A percentile compares a stretch with the other conserved stretches of the same genome.
Evolutionary conservation across 2,329 filamentous ascomycete genomes (phyloP).

Genomic region (Beauveria scarabaeidicola): DNA sequence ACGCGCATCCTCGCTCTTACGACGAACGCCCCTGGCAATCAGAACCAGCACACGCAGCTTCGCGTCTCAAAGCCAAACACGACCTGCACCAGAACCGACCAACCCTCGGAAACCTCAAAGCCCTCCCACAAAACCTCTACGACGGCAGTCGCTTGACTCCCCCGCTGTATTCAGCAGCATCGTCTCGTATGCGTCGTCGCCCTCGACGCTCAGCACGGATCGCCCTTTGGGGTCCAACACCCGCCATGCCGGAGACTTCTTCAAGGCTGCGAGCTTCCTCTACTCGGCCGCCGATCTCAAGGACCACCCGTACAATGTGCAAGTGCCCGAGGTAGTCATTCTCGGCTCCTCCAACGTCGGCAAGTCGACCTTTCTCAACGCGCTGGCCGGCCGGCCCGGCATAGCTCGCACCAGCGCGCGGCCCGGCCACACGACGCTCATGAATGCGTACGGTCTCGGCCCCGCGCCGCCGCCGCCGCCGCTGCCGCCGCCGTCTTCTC

Average conservation of each 20-base stretch:
- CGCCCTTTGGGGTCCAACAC: no score
- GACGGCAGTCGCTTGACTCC: not conserved
- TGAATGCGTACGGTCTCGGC: conserved; percentile 50
- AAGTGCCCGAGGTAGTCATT: conserved; percentile 58
- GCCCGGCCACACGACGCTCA: conserved; percentile 44
- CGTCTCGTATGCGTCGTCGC: not conserved
- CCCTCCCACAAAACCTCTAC: no score
- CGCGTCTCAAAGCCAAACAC: not conserved
- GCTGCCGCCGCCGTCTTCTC: conserved; percentile 14
- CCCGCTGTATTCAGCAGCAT: conserved; percentile 6
- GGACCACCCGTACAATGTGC: conserved; percentile 41
- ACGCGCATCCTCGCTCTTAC: not conserved
- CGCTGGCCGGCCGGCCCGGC: conserved; percentile 48
- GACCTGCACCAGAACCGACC: not conserved
- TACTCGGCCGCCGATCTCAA: conserved; percentile 42
- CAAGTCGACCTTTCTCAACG: conserved; percentile 83
- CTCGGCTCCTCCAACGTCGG: conserved; percentile 84
- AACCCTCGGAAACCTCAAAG: not conserved
- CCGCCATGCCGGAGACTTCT: conserved; percentile 23
- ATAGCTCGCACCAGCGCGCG: conserved; percentile 41
- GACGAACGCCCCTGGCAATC: not conserved
- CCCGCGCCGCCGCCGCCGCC: conserved; percentile 26
- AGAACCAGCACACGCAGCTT: not conserved
- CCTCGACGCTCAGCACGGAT: not conserved
- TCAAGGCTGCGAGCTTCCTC: conserved; percentile 31